Evolutionary conservation across 202 grass and related monocot genomes (phyloP).

Genomic region (Schoenoplectus triqueter): DNA sequence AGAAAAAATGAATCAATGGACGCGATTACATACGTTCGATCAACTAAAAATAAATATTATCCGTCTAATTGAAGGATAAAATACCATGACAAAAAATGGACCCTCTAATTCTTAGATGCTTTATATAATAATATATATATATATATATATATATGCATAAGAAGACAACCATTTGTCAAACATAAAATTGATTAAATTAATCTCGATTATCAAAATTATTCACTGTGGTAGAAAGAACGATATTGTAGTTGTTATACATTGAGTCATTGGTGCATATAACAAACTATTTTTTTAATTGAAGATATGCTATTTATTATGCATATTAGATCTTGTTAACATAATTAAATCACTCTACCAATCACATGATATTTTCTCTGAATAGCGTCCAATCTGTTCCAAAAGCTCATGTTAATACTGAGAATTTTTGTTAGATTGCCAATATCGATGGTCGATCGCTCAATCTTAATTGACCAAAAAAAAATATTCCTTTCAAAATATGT

Average conservation of each 20-base stretch:
- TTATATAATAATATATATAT: too few species aligned
- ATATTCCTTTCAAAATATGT: neutral
- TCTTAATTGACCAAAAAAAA: neutral
- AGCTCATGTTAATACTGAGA: neutral
- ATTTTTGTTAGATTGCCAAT: neutral
- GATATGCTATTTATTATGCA: neutral
- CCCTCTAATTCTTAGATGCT: too few species aligned
- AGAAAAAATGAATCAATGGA: too few species aligned
- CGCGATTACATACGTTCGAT: too few species aligned
- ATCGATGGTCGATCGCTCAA: neutral
- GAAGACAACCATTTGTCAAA: too few species aligned
- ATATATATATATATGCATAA: too few species aligned
- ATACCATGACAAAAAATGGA: too few species aligned
- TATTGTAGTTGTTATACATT: neutral
- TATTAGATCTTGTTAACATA: neutral
- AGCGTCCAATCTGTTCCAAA: neutral
- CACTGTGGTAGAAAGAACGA: too few species aligned
- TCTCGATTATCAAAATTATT: too few species aligned
- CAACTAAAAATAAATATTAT: too few species aligned
- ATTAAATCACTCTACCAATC: slow-evolving; percentile 5
- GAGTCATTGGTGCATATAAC: neutral
- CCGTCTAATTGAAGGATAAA: too few species aligned
- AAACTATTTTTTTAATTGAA: neutral
- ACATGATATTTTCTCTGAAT: neutral
- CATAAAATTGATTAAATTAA: too few species aligned